phyloP scores from a whole-genome alignment of 768 basidiomycete genomes.

The Phanerochaete sordida region DNA sequence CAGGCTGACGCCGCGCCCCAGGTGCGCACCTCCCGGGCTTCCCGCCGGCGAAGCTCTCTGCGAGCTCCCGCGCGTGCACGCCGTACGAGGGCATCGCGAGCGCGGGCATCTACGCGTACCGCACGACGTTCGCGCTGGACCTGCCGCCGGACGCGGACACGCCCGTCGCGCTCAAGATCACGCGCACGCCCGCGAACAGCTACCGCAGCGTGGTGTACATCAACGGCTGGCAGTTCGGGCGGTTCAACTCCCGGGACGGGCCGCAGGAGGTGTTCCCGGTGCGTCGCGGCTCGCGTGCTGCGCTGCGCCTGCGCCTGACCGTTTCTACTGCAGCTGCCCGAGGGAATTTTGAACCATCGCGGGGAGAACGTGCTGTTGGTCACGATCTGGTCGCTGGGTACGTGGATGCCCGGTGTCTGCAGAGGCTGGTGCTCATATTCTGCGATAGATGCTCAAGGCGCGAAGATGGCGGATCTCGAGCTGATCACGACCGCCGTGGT shows the following conservation, averaged over 20 bases:
- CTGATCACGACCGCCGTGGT: slow-evolving; percentile 14
- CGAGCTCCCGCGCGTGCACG: slow-evolving; percentile 11
- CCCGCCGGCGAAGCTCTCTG: slow-evolving; percentile 9
- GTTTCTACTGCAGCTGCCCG: slow-evolving; percentile 20
- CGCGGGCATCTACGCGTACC: slow-evolving; percentile 25
- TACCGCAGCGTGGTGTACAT: slow-evolving; percentile 22
- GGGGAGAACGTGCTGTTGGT: slow-evolving; percentile 24
- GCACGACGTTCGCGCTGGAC: slow-evolving; percentile 24
- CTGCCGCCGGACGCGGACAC: slow-evolving; percentile 22
- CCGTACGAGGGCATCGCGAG: slow-evolving; percentile 13
- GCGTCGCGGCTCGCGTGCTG: not conserved
- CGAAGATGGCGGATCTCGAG: slow-evolving; percentile 18
- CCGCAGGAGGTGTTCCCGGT: slow-evolving; percentile 18
- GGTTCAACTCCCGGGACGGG: slow-evolving; percentile 19
- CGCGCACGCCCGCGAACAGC: slow-evolving; percentile 17
- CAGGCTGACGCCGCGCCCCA: not conserved
- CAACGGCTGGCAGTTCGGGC: slow-evolving; percentile 31
- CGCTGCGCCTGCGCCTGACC: not conserved
- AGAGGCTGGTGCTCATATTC: not conserved
- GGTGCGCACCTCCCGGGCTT: slow-evolving; percentile 27
- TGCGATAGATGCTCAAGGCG: slow-evolving; percentile 14
- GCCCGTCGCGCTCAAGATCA: slow-evolving; percentile 23
- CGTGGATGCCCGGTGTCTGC: not conserved
- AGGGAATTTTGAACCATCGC: slow-evolving; percentile 26
- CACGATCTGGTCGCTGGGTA: slow-evolving; percentile 23